phyloP scores from a whole-genome alignment of 1,284 basidiomycete species.

The Athelia psychrophila region DNA sequence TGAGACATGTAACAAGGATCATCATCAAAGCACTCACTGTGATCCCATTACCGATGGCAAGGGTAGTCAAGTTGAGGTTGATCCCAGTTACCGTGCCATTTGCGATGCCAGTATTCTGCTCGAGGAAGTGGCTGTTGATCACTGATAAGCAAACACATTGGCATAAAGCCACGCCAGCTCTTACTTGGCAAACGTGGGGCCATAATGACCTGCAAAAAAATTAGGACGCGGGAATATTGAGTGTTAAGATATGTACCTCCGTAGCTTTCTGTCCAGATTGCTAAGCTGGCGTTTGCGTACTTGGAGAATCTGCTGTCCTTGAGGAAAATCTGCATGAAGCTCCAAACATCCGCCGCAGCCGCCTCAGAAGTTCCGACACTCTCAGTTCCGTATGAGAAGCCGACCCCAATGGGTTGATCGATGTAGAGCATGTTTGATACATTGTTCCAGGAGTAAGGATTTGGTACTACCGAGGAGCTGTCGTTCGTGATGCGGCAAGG shows the following conservation, averaged over 20 bases:
- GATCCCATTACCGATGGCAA: slow-evolving; percentile 64
- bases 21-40: slow-evolving; percentile 36
- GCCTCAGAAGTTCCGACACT: slow-evolving; percentile 48
- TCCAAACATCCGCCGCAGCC: slow-evolving; percentile 59
- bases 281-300: slow-evolving; percentile 46
- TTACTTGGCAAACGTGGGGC: not conserved
- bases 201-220: not conserved
- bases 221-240: not conserved
- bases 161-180: too few species aligned
- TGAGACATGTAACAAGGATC: slow-evolving; percentile 3
- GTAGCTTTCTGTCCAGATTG: slow-evolving; percentile 63
- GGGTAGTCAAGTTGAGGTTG: slow-evolving; percentile 56
- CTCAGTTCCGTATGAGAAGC: slow-evolving; percentile 54
- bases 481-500: slow-evolving; percentile 64
- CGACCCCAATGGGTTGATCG: slow-evolving; percentile 62
- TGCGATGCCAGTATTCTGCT: slow-evolving; percentile 58
- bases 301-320: slow-evolving; percentile 54
- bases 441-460: slow-evolving; percentile 66
- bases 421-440: slow-evolving; percentile 57
- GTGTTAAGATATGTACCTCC: slow-evolving; percentile 61
- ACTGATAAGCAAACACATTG: too few species aligned
- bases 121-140: slow-evolving; percentile 48
- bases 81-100: slow-evolving; percentile 43
- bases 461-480: slow-evolving; percentile 45
- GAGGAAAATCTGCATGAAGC: slow-evolving; percentile 69